Evolutionary conservation across 164 flowering plant genomes (phyloP), one percentile per base, ranked within the genome.

Genomic region (Pachysandra terminalis): DNA sequence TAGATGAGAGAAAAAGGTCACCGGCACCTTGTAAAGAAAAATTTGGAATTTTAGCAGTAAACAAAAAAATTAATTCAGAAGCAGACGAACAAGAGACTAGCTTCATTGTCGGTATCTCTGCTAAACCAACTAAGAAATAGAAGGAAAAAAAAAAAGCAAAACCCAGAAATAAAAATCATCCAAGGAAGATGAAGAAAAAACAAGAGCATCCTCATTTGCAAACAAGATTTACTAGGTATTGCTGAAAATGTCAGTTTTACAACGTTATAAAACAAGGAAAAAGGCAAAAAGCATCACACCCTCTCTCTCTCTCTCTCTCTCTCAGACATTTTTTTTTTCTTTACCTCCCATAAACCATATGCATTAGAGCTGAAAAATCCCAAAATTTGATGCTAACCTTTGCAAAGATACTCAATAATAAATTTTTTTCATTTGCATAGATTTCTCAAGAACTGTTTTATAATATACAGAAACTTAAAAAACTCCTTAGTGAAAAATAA

Each of bases 261-360:
- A 56, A 56, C 69, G 22, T 22, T n/a, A 56, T 0, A 55, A 54
- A 14, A 22, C 25, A 37, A 56, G 28, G 32, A 25, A 23, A 13
- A n/a, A n/a, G n/a, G 22, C 68, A 19, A 35, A n/a, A 56, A 27
- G 45, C 56, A 28, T n/a, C n/a, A n/a, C n/a, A n/a, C 37, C 7
- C 37, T 64, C 35, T 52, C 56, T 49, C 57, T 48, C n/a, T n/a
- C n/a, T n/a, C 53, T 37, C 13, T 53, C 60, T 68, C 59, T 61
- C 61, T 54, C 35, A 10, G 10, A 1, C 51, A n/a, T n/a, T n/a
- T 24, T 69, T 17, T 41, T 41, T 32, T 26, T 23, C 73, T 69
- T 68, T 53, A 59, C 69, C 76, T 68, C 72, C 64, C 76, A 73
- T 27, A 24, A 64, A n/a, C 60, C 73, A 73, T 64, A 66, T 57